Base-by-base conservation (phyloP, 176 grass and related monocot genomes). In the Pontederia crassipes region DNA sequence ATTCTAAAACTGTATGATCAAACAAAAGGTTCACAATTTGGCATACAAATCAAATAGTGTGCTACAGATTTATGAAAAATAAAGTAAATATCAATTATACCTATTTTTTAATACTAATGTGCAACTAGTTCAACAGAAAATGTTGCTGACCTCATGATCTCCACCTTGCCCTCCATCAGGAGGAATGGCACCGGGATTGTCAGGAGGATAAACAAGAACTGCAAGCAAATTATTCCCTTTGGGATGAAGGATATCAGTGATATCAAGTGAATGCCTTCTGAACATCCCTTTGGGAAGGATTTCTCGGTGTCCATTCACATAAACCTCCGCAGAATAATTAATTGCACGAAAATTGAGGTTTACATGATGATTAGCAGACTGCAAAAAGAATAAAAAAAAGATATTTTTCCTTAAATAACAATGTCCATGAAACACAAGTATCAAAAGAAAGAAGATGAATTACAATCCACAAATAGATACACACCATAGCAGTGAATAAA, bases 271-370 rank as follows among this genome's bases (percentile, higher is more conserved):
- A 64, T 88, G 92, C 71, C 92, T 91, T 66, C 79, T 76, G 65
- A 97, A 97, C 92, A 97, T 97, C 71, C 92, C 92, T 85, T 88
- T 88, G 14, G 92, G 84, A 75, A 97, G 87, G 45, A 79, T 81
- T 52, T 81, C 75, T 68, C 88, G 78, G 32, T 88, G 79, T 26
- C 92, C 92, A 68, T 97, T 97, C 59, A 97, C 73, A 45, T 91
- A 97, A 26, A 97, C 66, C 57, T 91, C 87, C 8, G 92, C 83
- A 8, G 92, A 97, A 72, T 97, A 97, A 71, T 97, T 97, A 80
- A 97, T 85, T 74, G 73, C 92, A 60, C 87, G 92, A 49, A 97
- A 91, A 58, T 97, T 88, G 72, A 97, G 85, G 59, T 81, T 74
- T 61, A 85, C 76, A 14, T 91, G 87, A 17, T 81, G 92, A 74